Conservation (phyloP, 129 eudicot species). For the Tagetes erecta region DNA sequence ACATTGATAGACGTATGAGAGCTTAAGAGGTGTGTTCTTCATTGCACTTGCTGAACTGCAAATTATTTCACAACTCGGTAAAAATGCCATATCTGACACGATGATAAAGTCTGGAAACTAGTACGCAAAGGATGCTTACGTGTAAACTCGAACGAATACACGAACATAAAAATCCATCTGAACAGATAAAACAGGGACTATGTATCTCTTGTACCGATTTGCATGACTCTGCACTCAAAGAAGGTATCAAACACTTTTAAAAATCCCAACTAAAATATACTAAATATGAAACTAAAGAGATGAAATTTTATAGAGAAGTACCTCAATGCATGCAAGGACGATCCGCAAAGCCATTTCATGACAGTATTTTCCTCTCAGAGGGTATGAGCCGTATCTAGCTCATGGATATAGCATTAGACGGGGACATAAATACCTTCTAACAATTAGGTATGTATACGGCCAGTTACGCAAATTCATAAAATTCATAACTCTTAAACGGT, state of each 20-base stretch:
- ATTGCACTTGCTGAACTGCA: slow-evolving; percentile 96
- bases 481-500: not conserved
- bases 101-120: not conserved
- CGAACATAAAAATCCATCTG: slow-evolving; percentile 95
- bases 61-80: slow-evolving; percentile 26
- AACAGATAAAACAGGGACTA: slow-evolving; percentile 92
- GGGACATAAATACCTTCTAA: slow-evolving; percentile 10
- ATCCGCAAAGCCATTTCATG: slow-evolving; percentile 98
- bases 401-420: slow-evolving; percentile 22
- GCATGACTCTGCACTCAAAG: slow-evolving; percentile 85
- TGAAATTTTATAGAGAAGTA: slow-evolving; percentile 16
- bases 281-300: not conserved
- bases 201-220: slow-evolving; percentile 88
- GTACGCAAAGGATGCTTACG: slow-evolving; percentile 47
- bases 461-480: not conserved
- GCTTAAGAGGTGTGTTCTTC: slow-evolving; percentile 97
- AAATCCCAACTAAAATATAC: not conserved
- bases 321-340: slow-evolving; percentile 98
- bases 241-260: slow-evolving; percentile 2
- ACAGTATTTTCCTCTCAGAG: slow-evolving; percentile 92
- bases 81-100: not conserved
- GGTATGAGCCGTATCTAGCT: slow-evolving; percentile 85
- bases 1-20: slow-evolving; percentile 90
- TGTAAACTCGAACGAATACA: slow-evolving; percentile 87
- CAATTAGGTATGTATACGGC: not conserved